Evolutionary conservation across 2,329 filamentous ascomycete genomes (phyloP), one percentile per base, ranked within the genome.

Genomic region (Alternaria dauci): DNA sequence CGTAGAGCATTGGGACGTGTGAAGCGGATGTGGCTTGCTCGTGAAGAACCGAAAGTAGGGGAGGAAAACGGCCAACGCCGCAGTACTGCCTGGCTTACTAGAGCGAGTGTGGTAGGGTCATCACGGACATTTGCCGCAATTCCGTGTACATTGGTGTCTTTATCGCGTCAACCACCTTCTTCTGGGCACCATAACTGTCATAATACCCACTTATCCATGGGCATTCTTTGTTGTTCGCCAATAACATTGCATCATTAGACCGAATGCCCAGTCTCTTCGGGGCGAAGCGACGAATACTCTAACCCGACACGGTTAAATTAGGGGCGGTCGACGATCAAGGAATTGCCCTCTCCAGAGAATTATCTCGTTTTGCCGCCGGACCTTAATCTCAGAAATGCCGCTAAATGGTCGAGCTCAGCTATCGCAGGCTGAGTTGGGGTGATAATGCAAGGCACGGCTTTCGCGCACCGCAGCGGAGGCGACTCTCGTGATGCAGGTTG

Each of bases 11-110:
- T 68, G 65, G 66, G 63, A 66, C 66, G 64, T 70, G 54, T 68
- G 66, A 56, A 68, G 54, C 61, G 63, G 63, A 60, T 71, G 74
- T 76, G 74, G 72, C 73, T 59, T 74, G 70, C 69, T 66, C 70
- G 67, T 59, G 61, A 57, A 63, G 59, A 71, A 59, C 58, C 66
- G 66, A 65, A 50, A 63, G 61, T 65, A 60, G 60, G 54, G 53
- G 51, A 58, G 56, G 55, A 55, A 59, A 57, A 51, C 41, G 55
- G 59, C 60, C 62, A 55, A 66, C 62, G 66, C 71, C 70, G 63
- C 70, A 69, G 48, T 65, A 65, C 65, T 69, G 68, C 67, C 65
- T 67, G 57, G 63, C 66, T 65, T 53, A 67, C 63, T 62, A 58
- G 55, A 60, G 63, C 52, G 47, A 62, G 56, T 53, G 41, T 58